Evolutionary conservation across 2,329 filamentous ascomycete species (phyloP).

Genomic region (Trichoderma polysporum): DNA sequence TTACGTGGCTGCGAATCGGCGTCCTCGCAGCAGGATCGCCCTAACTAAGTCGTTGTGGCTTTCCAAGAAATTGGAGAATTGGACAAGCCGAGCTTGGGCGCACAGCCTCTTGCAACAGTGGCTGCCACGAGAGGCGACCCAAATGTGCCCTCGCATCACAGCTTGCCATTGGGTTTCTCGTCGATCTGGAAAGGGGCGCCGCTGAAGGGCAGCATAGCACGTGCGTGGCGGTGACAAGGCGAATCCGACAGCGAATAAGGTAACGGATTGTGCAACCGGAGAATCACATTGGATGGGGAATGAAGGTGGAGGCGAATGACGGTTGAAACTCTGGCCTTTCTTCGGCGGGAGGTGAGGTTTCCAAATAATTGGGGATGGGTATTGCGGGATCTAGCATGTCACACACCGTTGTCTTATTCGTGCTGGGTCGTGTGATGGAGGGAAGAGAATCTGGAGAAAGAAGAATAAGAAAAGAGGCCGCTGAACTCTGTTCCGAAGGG

Average conservation of each 20-base stretch:
- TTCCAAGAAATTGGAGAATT: not conserved
- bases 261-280: not conserved
- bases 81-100: not conserved
- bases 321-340: constrained; percentile 16
- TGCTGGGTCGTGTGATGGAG: not conserved
- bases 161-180: not conserved
- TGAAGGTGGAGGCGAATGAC: constrained; percentile 1
- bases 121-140: constrained; percentile 12
- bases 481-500: constrained; percentile 15
- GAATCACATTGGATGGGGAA: not conserved
- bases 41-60: not conserved
- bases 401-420: not conserved
- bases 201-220: not conserved
- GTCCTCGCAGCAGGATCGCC: not conserved
- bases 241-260: constrained; percentile 8
- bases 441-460: constrained; percentile 15
- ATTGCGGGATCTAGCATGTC: not conserved
- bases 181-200: not conserved
- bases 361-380: not conserved
- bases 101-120: not conserved
- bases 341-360: not conserved
- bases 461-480: constrained; percentile 4
- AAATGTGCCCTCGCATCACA: not conserved
- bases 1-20: not conserved
- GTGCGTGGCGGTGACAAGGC: constrained; percentile 11